These are phyloP conservation scores for Hypoxylon sp. DNA, from an alignment of 2,329 filamentous ascomycete species.

Conservation along the genomic window DNA sequence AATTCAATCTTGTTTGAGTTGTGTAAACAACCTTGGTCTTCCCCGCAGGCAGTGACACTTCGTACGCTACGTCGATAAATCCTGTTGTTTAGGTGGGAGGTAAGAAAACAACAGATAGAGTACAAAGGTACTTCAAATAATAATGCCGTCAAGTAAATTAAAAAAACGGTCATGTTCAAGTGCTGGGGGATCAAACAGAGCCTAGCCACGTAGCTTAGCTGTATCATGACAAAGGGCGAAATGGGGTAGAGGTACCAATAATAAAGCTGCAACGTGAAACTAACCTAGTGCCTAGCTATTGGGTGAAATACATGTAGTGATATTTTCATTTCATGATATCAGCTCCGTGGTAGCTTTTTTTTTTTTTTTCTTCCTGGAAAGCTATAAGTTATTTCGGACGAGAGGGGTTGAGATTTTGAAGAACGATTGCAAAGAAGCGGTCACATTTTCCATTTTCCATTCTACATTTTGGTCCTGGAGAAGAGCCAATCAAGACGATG, in stretches of 20 bases:
- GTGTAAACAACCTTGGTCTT: neutral
- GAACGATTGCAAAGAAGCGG: conserved; percentile 27
- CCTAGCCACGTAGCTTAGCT: conserved; percentile 1
- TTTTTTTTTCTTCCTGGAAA: neutral
- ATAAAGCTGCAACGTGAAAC: neutral
- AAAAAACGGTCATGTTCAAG: neutral
- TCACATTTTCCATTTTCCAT: conserved; percentile 24
- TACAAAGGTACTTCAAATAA: neutral
- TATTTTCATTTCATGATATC: neutral
- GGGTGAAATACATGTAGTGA: neutral
- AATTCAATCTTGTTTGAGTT: neutral
- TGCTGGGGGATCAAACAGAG: neutral
- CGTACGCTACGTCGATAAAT: neutral
- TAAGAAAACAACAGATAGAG: too few relatives aligned
- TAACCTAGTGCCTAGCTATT: neutral
- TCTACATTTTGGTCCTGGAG: neutral
- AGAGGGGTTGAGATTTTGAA: neutral
- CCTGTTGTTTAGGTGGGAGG: neutral
- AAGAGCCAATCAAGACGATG: conserved; percentile 24
- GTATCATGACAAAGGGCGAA: neutral
- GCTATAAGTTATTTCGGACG: neutral
- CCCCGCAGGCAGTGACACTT: neutral
- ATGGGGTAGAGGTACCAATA: neutral
- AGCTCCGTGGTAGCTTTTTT: neutral
- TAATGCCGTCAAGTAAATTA: neutral